phyloP scores from a whole-genome alignment of 768 basidiomycete species.

The Leccinum imitatum region DNA sequence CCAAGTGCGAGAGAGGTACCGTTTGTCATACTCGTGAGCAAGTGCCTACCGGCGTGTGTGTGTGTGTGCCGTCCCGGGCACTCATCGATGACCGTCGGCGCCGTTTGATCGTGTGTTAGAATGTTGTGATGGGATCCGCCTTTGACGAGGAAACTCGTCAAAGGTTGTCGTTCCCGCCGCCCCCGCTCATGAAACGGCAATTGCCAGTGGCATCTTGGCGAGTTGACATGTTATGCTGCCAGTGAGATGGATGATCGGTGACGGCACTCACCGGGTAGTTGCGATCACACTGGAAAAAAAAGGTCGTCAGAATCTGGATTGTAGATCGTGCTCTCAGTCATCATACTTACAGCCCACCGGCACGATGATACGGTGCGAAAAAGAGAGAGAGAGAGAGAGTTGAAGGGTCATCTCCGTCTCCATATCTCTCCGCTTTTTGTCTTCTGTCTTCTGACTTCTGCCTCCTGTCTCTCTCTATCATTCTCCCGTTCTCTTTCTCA shows the following conservation, averaged over 20 bases:
- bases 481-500: slow-evolving; percentile 5
- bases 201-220: neutral
- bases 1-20: neutral
- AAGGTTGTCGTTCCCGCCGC: neutral
- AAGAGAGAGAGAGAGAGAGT: neutral
- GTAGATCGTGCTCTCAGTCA: neutral
- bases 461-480: neutral
- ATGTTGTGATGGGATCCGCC: neutral
- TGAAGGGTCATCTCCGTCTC: neutral
- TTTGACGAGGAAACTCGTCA: neutral
- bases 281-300: neutral
- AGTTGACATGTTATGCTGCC: neutral
- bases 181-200: neutral
- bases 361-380: neutral
- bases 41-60: neutral
- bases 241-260: neutral
- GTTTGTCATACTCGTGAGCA: neutral
- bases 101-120: neutral
- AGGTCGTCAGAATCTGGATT: neutral
- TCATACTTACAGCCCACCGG: neutral
- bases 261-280: neutral
- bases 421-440: neutral
- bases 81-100: neutral
- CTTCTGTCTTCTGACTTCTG: neutral
- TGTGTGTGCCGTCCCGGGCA: neutral